Conservation (phyloP, 148 eudicot genomes). For the Tetragonia tetragonoides region DNA sequence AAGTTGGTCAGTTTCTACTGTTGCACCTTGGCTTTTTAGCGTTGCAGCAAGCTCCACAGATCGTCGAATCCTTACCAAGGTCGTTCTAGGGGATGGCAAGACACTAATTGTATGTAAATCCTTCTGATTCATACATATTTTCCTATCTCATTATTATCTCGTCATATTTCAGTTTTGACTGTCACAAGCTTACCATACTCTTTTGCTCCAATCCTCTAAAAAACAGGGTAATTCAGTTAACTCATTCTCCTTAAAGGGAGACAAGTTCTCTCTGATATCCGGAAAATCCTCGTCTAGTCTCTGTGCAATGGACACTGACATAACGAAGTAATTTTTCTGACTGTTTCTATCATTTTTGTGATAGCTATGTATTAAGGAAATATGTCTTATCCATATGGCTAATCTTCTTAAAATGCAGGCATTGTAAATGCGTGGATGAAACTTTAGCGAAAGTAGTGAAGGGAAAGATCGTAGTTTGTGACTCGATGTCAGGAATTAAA, state of each 20-base stretch:
- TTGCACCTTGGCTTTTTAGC: conserved; percentile 50
- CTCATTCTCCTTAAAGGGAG: conserved; percentile 27
- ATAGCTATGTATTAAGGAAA: background rate
- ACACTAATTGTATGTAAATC: conserved; percentile 23
- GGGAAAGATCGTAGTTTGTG: conserved; percentile 38
- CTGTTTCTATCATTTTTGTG: background rate
- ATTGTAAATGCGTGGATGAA: conserved; percentile 5
- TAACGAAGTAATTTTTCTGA: no score
- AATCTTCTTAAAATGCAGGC: background rate
- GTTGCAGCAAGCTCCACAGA: conserved; percentile 36
- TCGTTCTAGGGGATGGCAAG: conserved; percentile 28
- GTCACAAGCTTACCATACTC: no score
- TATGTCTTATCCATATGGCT: background rate
- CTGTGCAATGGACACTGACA: no score
- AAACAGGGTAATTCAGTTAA: conserved; percentile 42
- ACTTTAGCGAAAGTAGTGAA: conserved; percentile 12
- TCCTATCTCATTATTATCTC: no score
- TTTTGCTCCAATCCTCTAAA: no score
- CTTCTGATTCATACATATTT: no score
- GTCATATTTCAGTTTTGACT: no score
- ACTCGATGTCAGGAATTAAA: background rate
- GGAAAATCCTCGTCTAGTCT: conserved; percentile 21
- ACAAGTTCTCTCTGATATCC: conserved; percentile 32
- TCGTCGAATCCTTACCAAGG: conserved; percentile 20
- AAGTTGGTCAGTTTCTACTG: background rate